Percentiles rank a stretch among this genome's conserved stretches.
Evolutionary conservation across 2,329 filamentous ascomycete genomes (phyloP).

Genomic region (Diaporthe vexans): DNA sequence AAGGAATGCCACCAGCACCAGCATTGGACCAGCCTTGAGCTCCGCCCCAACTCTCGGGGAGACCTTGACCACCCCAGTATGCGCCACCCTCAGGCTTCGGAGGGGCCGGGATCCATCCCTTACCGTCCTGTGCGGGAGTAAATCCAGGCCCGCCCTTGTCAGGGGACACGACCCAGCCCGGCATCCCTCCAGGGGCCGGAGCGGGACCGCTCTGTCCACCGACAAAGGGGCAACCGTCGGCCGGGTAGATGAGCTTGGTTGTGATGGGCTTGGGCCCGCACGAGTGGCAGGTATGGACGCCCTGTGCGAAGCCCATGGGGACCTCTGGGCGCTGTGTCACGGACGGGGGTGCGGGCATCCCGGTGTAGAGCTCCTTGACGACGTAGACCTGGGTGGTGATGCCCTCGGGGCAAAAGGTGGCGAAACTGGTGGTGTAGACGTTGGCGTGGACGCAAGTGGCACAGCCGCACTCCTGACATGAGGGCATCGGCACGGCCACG

Average conservation of each 20-base stretch:
- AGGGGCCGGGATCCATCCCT: not conserved
- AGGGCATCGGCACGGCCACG: not conserved
- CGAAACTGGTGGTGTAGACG: constrained; percentile 2
- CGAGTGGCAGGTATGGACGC: not conserved
- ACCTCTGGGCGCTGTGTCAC: not conserved
- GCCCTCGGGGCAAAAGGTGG: not conserved
- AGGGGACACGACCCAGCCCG: not conserved
- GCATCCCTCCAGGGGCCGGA: not conserved
- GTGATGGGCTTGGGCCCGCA: not conserved
- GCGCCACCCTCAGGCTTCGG: not conserved
- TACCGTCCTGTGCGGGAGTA: not conserved
- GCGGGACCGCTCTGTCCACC: not conserved
- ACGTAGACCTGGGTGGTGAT: constrained; percentile 9
- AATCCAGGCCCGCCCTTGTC: not conserved
- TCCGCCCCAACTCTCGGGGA: not conserved
- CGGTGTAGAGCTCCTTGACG: not conserved
- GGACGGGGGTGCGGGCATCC: not conserved
- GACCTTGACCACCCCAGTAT: not conserved
- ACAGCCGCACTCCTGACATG: not conserved
- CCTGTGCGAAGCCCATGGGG: not conserved
- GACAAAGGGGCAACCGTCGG: not conserved
- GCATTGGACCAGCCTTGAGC: not conserved
- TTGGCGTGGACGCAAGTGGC: constrained; percentile 1
- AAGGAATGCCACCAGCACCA: too few species aligned
- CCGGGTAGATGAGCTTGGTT: not conserved